Percentiles rank a stretch among this genome's conserved stretches.
Evolutionary conservation across 139 green algal genomes (phyloP).

Genomic region (Tetradesmus obliquus): DNA sequence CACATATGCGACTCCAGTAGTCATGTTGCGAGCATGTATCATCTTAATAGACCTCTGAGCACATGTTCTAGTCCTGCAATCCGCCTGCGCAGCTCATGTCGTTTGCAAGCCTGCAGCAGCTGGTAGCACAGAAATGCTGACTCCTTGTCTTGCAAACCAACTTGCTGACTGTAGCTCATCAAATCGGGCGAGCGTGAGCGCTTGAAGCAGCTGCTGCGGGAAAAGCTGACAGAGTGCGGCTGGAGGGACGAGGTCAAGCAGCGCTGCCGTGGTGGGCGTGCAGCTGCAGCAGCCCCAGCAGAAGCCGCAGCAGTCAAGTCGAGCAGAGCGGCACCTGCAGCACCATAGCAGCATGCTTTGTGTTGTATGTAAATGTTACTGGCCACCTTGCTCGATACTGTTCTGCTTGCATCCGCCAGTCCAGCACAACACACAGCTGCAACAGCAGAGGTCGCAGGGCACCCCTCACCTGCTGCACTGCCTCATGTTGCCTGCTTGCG

Average conservation of each 20-base stretch:
- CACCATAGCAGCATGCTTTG: background rate
- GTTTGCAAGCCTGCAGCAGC: no score
- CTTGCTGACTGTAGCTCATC: slow-evolving; percentile 50
- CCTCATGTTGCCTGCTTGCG: background rate
- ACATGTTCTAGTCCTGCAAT: no score
- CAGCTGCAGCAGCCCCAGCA: background rate
- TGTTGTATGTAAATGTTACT: no score
- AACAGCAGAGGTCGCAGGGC: no score
- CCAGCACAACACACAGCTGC: no score
- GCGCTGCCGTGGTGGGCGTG: slow-evolving; percentile 54
- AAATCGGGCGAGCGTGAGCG: slow-evolving; percentile 60
- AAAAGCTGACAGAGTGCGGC: slow-evolving; percentile 68
- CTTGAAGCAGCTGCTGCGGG: slow-evolving; percentile 66
- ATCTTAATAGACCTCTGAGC: no score
- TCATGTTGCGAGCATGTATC: no score
- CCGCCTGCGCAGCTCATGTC: no score
- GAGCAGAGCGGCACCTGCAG: background rate
- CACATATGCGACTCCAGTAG: no score
- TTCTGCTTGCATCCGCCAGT: no score
- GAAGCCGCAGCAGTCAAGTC: background rate
- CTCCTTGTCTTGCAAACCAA: background rate
- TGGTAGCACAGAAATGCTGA: background rate
- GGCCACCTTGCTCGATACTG: no score
- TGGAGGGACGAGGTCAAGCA: slow-evolving; percentile 74
- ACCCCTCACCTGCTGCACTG: no score